Percentiles rank a stretch among this genome's conserved stretches.
These are phyloP conservation scores for Kewa caespitosa DNA, from an alignment of 179 eudicot genomes.

Conservation along the genomic window DNA sequence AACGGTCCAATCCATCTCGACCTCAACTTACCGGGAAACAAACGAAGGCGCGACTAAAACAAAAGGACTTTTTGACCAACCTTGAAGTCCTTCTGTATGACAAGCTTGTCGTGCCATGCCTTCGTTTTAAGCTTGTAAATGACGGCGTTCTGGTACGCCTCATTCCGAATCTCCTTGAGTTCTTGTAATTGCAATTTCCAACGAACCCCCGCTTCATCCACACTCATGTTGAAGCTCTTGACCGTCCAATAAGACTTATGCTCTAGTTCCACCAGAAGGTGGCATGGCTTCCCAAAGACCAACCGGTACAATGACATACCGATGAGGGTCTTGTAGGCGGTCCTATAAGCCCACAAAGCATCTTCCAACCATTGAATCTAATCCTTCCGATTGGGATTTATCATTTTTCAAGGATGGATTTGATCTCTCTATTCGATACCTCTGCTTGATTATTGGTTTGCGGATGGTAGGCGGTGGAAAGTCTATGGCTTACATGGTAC, in stretches of 20 bases:
- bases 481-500: neutral
- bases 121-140: neutral
- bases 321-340: conserved; percentile 6
- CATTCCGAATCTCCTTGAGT: neutral
- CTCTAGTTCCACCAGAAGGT: conserved; percentile 4
- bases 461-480: neutral
- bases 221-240: neutral
- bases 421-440: neutral
- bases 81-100: neutral
- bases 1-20: neutral
- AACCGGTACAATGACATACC: neutral
- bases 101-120: neutral
- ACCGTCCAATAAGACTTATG: conserved; percentile 15
- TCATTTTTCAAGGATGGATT: conserved; percentile 8
- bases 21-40: conserved; percentile 1
- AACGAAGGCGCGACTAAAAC: neutral
- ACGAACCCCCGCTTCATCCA: neutral
- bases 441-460: conserved; percentile 6
- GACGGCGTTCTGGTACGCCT: neutral
- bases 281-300: too few relatives aligned
- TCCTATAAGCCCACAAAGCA: conserved; percentile 13
- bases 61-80: conserved; percentile 1
- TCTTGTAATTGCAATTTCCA: conserved; percentile 8
- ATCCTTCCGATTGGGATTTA: conserved; percentile 12
- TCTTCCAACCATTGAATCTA: neutral